Evolutionary conservation across 768 basidiomycete genomes (phyloP).

Genomic region (Podaxis sp.): DNA sequence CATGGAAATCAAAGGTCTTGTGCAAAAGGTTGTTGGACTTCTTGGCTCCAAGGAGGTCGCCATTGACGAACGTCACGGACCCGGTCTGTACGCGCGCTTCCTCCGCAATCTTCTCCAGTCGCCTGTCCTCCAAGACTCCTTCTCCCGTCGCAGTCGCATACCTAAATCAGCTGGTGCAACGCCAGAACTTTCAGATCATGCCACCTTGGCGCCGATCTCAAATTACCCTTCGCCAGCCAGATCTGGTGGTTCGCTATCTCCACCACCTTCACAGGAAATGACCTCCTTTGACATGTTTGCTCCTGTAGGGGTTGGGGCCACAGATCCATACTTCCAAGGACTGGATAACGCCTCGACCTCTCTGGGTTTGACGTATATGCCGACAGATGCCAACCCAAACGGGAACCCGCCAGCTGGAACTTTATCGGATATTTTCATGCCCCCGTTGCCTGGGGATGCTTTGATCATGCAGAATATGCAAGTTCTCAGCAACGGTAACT

Average conservation of each 20-base stretch:
- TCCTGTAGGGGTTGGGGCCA: slow-evolving; percentile 15
- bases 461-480: slow-evolving; percentile 61
- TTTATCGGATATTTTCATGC: slow-evolving; percentile 42
- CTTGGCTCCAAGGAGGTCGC: slow-evolving; percentile 67
- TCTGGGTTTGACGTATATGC: slow-evolving; percentile 20
- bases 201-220: slow-evolving; percentile 15
- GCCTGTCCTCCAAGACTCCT: slow-evolving; percentile 14
- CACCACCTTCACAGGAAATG: slow-evolving; percentile 39
- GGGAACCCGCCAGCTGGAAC: background rate
- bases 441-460: slow-evolving; percentile 52
- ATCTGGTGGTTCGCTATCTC: slow-evolving; percentile 36
- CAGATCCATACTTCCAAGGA: slow-evolving; percentile 11
- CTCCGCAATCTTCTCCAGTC: slow-evolving; percentile 55
- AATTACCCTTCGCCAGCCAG: slow-evolving; percentile 34
- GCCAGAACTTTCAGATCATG: slow-evolving; percentile 7
- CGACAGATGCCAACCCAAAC: slow-evolving; percentile 11
- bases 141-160: slow-evolving; percentile 8
- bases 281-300: slow-evolving; percentile 44
- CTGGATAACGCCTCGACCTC: slow-evolving; percentile 17
- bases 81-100: slow-evolving; percentile 77
- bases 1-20: slow-evolving; percentile 53
- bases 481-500: slow-evolving; percentile 49
- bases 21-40: slow-evolving; percentile 63
- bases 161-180: slow-evolving; percentile 9
- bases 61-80: slow-evolving; percentile 78